Base-by-base conservation (phyloP, 805 yeast species). In the Myxozyma melibiosi region DNA sequence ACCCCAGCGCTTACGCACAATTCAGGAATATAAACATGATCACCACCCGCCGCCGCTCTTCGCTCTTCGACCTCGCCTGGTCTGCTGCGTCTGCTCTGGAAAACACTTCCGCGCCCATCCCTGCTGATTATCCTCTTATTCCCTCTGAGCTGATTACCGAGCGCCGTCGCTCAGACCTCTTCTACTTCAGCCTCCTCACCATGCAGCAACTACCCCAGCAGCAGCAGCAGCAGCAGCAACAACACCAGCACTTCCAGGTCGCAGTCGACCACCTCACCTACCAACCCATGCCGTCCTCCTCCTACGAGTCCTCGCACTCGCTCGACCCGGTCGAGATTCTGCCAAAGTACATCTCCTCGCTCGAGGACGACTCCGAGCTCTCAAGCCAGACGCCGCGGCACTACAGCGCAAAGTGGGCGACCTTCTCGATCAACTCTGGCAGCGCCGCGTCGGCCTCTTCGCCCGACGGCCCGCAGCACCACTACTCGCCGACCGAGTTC, bases 61-160 rank as follows among this genome's bases (percentile, higher is more conserved):
- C 51, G 5, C 31, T 45, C 2, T 16, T 55, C 13, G 62, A 58
- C 42, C 55, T 54, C 37, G 43, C 59, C n/a, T 58, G 62, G 62
- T 58, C 62, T 8, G 52, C 53, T 20, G 51, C 46, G 20, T 44
- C 39, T 3, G 46, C 53, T 14, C 41, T 43, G 28, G 48, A 40
- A 35, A 20, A 47, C 30, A 9, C 53, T 6, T 57, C 39, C 14
- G 53, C 44, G 22, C 53, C 44, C 22, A 28, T 28, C 20, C 46
- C 53, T 3, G n/a, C 53, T 4, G 46, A 28, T 11, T 28, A 38
- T 14, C 13, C 51, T 2, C 24, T 39, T 16, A 27, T 48, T 4
- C 53, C 53, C 18, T 40, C 39, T 11, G 50, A 43, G 38, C 33
- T 37, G 53, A 44, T 41, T 4, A 46, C 34, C 22, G 53, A 49